Percentiles rank a stretch among this genome's conserved stretches.
Conservation (phyloP, 2,329 filamentous ascomycete genomes). For the Berkeleyomyces basicola region DNA sequence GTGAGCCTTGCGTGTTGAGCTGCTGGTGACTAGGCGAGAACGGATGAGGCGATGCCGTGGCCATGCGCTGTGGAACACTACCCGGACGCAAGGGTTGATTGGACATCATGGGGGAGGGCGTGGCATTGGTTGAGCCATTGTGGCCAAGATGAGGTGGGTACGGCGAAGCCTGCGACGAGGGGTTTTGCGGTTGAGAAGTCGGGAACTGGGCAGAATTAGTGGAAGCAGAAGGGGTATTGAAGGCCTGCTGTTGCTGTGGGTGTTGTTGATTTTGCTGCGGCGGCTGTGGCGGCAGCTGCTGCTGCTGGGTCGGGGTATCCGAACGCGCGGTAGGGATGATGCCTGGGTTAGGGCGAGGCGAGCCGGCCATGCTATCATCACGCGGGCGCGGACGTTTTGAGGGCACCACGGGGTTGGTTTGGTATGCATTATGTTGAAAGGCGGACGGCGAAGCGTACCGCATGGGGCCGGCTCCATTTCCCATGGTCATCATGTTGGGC, state of each 20-base stretch:
- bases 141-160: slow-evolving; percentile 69
- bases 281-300: slow-evolving; percentile 22
- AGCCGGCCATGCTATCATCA: slow-evolving; percentile 73
- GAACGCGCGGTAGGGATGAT: slow-evolving; percentile 72
- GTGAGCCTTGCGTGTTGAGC: slow-evolving; percentile 56
- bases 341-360: slow-evolving; percentile 57
- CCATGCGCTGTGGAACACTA: slow-evolving; percentile 61
- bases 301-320: slow-evolving; percentile 67
- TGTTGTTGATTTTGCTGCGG: neutral
- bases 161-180: slow-evolving; percentile 36
- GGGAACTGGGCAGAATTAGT: neutral
- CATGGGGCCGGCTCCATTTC: slow-evolving; percentile 40
- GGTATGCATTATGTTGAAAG: slow-evolving; percentile 63
- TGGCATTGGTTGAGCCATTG: slow-evolving; percentile 66
- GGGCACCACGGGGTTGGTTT: slow-evolving; percentile 72
- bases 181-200: slow-evolving; percentile 2
- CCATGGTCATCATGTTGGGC: slow-evolving; percentile 16
- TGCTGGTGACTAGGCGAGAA: slow-evolving; percentile 66
- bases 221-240: neutral
- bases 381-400: slow-evolving; percentile 70
- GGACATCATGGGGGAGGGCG: slow-evolving; percentile 82
- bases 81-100: slow-evolving; percentile 64
- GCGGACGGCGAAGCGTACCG: slow-evolving; percentile 61
- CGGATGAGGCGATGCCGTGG: slow-evolving; percentile 81
- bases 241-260: neutral